Percentiles rank a stretch among this genome's conserved stretches.
These are phyloP conservation scores for Ministeria vibrans DNA, from an alignment of 78 protist species.

Conservation along the genomic window DNA sequence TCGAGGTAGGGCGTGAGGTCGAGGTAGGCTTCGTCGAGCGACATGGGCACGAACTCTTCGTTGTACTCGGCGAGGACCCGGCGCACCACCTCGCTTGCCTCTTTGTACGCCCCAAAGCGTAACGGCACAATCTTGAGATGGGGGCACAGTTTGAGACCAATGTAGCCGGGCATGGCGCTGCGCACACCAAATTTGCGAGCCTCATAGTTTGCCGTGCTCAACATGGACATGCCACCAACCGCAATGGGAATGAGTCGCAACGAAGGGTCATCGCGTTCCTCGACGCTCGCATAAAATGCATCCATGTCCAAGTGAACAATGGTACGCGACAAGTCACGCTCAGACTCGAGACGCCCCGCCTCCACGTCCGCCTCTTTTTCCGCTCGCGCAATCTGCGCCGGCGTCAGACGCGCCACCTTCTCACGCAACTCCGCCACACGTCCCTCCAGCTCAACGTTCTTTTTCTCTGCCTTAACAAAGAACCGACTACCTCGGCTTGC, in stretches of 20 bases:
- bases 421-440: background rate
- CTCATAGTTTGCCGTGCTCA: conserved; percentile 52
- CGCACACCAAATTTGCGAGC: conserved; percentile 69
- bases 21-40: conserved; percentile 49
- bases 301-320: conserved; percentile 62
- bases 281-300: conserved; percentile 62
- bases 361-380: background rate
- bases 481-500: background rate
- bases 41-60: background rate
- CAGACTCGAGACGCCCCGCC: background rate
- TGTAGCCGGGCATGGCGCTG: conserved; percentile 67
- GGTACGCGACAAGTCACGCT: background rate
- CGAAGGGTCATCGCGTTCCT: conserved; percentile 37
- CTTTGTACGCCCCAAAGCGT: conserved; percentile 14
- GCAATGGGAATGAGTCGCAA: conserved; percentile 46
- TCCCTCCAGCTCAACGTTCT: background rate
- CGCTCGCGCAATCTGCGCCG: background rate
- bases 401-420: background rate
- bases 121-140: conserved; percentile 17
- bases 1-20: conserved; percentile 28
- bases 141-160: conserved; percentile 18
- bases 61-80: conserved; percentile 20
- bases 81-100: background rate
- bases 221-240: conserved; percentile 60
- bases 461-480: background rate